Evolutionary conservation across 257 asterid genomes (phyloP), one percentile per base, ranked within the genome.

Genomic region (Solanum dulcamara): DNA sequence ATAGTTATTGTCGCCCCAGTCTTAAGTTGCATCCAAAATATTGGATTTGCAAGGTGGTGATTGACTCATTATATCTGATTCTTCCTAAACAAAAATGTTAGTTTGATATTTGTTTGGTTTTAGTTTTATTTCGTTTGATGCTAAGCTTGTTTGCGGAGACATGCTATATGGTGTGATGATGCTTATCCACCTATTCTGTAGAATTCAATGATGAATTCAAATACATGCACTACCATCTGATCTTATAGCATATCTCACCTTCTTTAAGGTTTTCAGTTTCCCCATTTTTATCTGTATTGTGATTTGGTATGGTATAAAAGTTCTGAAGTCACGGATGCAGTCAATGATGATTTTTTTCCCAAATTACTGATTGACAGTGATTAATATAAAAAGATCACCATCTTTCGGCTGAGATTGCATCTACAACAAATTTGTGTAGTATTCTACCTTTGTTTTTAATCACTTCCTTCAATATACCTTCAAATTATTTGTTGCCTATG

Each of bases 371-470:
- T 71, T 81, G 6, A 15, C 46, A 38, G 90, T 92, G 96, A 92
- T 94, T 90, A 90, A 87, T 44, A 10, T 80, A 89, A 89, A 89
- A 80, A 88, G 46, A 80, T 91, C 97, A 95, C 97, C 97, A 95
- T 95, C 98, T 95, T 94, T 95, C 97, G 97, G 86, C 97, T 95
- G 98, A 94, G 98, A 86, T 91, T 93, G 97, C 92, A 26, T 44
- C 38, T 7, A 12, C 46, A 2, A 81, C 62, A 0, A 37, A 0
- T 11, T 75, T 4, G 11, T 24, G 59, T 8, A 42, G 24, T 42
- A 13, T 42, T 74, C 4, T 42, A 3, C 55, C 1, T 6, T 72
- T 40, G 33, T 3, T 40, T 71, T 71, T 40, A 64, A 8, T 44
- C 24, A 44, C 20, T 2, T 71, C 18, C 32, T 71, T 12, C 10